phyloP scores from a whole-genome alignment of 2,329 filamentous ascomycete species.

The Rutstroemia sydowiana region DNA sequence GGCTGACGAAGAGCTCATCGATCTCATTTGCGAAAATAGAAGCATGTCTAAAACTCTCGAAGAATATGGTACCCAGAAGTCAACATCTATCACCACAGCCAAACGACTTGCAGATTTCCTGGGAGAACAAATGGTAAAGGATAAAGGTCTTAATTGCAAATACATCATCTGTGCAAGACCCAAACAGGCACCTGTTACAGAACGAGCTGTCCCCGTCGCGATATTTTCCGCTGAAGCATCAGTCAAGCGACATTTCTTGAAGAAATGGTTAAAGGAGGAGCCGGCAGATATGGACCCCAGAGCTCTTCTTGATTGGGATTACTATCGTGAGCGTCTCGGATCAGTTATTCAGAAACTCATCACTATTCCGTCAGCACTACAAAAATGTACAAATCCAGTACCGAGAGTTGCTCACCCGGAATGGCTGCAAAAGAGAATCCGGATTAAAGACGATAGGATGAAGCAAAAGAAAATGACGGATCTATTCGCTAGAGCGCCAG shows the following conservation, averaged over 20 bases:
- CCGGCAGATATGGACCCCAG: constrained; percentile 85
- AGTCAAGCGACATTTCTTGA: constrained; percentile 81
- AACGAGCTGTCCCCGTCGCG: constrained; percentile 86
- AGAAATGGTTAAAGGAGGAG: constrained; percentile 94
- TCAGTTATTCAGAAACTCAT: constrained; percentile 99
- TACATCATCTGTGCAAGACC: constrained; percentile 93
- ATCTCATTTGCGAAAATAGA: constrained; percentile 99
- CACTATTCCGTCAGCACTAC: constrained; percentile 92
- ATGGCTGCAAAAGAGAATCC: constrained; percentile 90
- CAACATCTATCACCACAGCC: constrained; percentile 97
- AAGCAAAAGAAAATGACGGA: constrained; percentile 99
- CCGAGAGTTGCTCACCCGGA: constrained; percentile 91
- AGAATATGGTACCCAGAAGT: constrained; percentile 93
- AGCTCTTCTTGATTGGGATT: constrained; percentile 89
- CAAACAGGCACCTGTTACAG: constrained; percentile 84
- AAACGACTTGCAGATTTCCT: constrained; percentile 92
- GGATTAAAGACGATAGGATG: constrained; percentile 91
- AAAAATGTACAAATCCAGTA: constrained; percentile 91
- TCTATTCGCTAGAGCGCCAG: constrained; percentile 66
- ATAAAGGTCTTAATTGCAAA: constrained; percentile 98
- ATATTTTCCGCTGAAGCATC: constrained; percentile 92
- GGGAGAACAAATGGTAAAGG: constrained; percentile 97
- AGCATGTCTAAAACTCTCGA: constrained; percentile 96
- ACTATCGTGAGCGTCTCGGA: constrained; percentile 90
- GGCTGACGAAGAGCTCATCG: constrained; percentile 93